Base-by-base conservation (phyloP, 805 yeast species). In the Yarrowia divulgata region DNA sequence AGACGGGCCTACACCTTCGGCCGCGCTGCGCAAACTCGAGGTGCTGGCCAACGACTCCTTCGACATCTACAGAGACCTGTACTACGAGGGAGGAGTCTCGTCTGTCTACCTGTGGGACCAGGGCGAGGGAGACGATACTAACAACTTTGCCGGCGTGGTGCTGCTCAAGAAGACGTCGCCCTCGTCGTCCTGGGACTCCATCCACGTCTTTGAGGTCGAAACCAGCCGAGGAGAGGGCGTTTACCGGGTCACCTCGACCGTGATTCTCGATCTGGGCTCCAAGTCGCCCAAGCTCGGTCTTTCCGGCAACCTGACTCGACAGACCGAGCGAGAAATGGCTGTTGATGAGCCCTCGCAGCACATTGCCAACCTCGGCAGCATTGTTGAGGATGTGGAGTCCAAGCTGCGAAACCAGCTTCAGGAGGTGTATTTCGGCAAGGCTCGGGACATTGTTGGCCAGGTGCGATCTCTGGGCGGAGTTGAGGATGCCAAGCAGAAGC, bases 391-490 rank as follows among this genome's bases (percentile, higher is more conserved):
- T 71, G 84, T 91, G 52, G 99, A 94, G 80, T 87, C 89, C 71
- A 91, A 90, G 77, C 82, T 94, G 81, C 86, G 99, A 79, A 91
- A 90, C 74, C 82, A 90, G 81, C 83, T 94, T 72, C 97, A 94
- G 78, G 97, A 92, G 72, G 98, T 94, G 35, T 94, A 94, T 78
- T 94, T 94, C 76, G 98, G 97, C 74, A 94, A 94, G 81, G 91
- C 97, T 19, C 88, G 91, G 75, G 97, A 94, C 76, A 89, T 95
- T 63, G 82, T 93, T 57, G 88, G 90, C 35, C 93, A 89, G 73
- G 80, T 88, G 48, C 84, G 92, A 76, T 16, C 46, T 9, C 46
- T 63, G 13, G 68, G 48, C 6, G 68, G 57, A 5, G 45, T 62
- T 12, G 68, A 49, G 57, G 57, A 48, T 23, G 68, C 39, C 48